Evolutionary conservation across 2,329 filamentous ascomycete genomes (phyloP).

Genomic region (Aspergillus novofumigatus): DNA sequence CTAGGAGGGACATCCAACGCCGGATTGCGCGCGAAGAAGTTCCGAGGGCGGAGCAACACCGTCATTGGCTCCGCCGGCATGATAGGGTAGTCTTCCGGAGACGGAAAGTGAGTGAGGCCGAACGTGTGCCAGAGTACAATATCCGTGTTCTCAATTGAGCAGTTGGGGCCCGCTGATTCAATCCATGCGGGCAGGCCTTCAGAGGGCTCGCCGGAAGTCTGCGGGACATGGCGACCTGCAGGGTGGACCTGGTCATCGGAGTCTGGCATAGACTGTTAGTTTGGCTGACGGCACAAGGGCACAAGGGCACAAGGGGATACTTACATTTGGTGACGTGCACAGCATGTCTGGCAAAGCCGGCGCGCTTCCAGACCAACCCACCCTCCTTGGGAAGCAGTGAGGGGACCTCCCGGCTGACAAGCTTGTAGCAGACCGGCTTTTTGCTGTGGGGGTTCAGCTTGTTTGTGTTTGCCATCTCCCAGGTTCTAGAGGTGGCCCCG

Average conservation of each 20-base stretch:
- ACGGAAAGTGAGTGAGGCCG: conserved; percentile 82
- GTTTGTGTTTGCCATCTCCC: conserved; percentile 84
- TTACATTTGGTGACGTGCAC: conserved; percentile 87
- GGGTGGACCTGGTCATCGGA: conserved; percentile 77
- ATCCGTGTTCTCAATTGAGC: conserved; percentile 73
- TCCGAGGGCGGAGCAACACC: conserved; percentile 69
- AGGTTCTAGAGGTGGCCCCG: conserved; percentile 71
- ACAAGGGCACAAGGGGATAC: conserved; percentile 32
- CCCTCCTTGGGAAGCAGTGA: conserved; percentile 73
- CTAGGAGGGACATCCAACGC: conserved; percentile 76
- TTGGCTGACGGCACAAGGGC: conserved; percentile 1
- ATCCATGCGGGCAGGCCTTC: conserved; percentile 73
- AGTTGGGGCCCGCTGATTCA: conserved; percentile 56
- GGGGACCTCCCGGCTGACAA: conserved; percentile 82
- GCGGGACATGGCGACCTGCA: conserved; percentile 80
- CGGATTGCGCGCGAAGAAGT: conserved; percentile 80
- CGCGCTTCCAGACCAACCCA: conserved; percentile 82
- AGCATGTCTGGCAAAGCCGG: conserved; percentile 80
- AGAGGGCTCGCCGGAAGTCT: conserved; percentile 76
- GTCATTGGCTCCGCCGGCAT: conserved; percentile 88
- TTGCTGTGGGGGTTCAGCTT: conserved; percentile 81
- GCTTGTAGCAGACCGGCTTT: conserved; percentile 82
- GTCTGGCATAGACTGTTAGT: conserved; percentile 48
- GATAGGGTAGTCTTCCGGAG: conserved; percentile 85
- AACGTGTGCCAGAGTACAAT: conserved; percentile 94